A percentile compares a stretch with the other conserved stretches of the same genome.
Conservation (phyloP, 441 rosid genomes). For the Bocquillonia castaneifolia region DNA sequence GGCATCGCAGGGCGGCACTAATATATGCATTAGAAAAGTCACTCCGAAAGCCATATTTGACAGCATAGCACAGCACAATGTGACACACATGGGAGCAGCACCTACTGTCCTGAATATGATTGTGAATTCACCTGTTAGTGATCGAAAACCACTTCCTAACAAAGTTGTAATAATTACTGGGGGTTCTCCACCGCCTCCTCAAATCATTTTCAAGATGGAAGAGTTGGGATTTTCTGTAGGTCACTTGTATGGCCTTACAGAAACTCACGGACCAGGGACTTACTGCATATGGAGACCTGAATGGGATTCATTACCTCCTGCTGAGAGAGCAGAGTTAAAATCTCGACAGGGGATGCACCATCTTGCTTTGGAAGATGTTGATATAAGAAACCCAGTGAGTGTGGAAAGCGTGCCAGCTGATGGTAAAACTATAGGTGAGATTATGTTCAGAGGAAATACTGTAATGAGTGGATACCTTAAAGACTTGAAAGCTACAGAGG, state of each 20-base stretch:
- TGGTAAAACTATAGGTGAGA: constrained; percentile 59
- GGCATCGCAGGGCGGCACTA: constrained; percentile 61
- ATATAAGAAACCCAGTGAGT: constrained; percentile 47
- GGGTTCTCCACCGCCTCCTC: constrained; percentile 64
- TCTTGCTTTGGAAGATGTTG: constrained; percentile 52
- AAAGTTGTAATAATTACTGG: constrained; percentile 55
- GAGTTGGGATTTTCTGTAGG: constrained; percentile 50
- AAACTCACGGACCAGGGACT: constrained; percentile 68
- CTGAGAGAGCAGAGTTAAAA: constrained; percentile 47
- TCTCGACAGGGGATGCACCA: constrained; percentile 58
- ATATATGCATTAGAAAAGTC: constrained; percentile 54
- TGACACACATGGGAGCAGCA: constrained; percentile 69
- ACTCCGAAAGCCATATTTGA: constrained; percentile 50
- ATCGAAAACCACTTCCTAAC: constrained; percentile 41
- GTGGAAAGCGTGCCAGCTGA: constrained; percentile 54
- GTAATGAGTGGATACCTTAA: constrained; percentile 70
- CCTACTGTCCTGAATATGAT: constrained; percentile 69
- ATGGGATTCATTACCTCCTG: constrained; percentile 50
- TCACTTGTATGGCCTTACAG: constrained; percentile 67
- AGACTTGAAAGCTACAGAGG: constrained; percentile 49
- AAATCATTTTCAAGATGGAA: constrained; percentile 54
- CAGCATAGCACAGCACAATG: constrained; percentile 38
- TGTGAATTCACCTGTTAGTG: constrained; percentile 37
- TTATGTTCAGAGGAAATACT: constrained; percentile 67
- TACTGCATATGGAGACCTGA: constrained; percentile 63